Conservation (phyloP, 1,284 basidiomycete genomes). For the Peniophora sp. region DNA sequence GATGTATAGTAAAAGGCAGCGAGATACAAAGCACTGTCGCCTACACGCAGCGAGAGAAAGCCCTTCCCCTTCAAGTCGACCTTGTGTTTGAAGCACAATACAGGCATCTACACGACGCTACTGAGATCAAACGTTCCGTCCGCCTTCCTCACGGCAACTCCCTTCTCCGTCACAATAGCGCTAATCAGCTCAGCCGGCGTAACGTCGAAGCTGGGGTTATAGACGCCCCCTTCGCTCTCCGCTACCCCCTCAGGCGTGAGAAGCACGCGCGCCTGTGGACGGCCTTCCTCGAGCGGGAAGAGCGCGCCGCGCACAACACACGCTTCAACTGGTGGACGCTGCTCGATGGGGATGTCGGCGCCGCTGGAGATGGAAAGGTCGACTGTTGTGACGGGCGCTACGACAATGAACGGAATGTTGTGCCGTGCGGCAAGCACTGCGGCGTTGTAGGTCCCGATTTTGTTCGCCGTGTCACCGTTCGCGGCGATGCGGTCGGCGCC, state of each 20-base stretch:
- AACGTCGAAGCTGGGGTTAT: conserved; percentile 92
- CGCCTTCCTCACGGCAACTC: conserved; percentile 61
- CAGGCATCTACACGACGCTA: conserved; percentile 31
- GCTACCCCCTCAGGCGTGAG: conserved; percentile 62
- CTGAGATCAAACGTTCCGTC: conserved; percentile 53
- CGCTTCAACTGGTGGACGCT: conserved; percentile 79
- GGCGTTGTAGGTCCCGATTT: conserved; percentile 90
- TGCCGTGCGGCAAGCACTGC: conserved; percentile 82
- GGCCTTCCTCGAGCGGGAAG: conserved; percentile 41
- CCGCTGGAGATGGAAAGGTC: conserved; percentile 76
- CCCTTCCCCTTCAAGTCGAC: no score
- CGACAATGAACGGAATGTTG: conserved; percentile 82
- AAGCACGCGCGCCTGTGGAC: conserved; percentile 62
- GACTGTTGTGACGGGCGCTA: conserved; percentile 84
- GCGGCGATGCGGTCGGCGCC: conserved; percentile 81
- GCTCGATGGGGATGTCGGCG: conserved; percentile 86
- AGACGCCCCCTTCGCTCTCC: conserved; percentile 37
- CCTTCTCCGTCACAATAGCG: conserved; percentile 87
- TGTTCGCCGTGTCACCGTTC: conserved; percentile 94
- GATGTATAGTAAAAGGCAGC: no score
- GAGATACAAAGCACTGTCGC: no score
- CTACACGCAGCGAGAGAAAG: no score
- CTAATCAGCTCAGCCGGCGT: conserved; percentile 80
- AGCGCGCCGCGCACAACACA: conserved; percentile 77
- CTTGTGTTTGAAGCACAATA: not conserved